These are phyloP conservation scores for Magnusiomyces suaveolens DNA, from an alignment of 1,139 yeast genomes.

Conservation along the genomic window DNA sequence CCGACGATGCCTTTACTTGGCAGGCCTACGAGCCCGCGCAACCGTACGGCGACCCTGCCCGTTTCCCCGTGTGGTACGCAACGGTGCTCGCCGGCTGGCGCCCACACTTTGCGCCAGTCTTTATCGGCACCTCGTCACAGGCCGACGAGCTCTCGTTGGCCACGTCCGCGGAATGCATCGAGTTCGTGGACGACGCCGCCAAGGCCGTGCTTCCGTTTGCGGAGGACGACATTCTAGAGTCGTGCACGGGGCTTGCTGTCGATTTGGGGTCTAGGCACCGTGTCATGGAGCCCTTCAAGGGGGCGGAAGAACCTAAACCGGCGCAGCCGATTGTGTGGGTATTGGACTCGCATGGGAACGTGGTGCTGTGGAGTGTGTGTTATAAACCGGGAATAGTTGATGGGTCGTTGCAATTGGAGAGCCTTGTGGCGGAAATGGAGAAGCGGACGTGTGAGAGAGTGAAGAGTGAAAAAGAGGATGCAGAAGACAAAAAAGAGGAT, in stretches of 20 bases:
- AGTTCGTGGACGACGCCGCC: slow-evolving; percentile 53
- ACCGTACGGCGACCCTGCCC: slow-evolving; percentile 42
- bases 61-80: slow-evolving; percentile 44
- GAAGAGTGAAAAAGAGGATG: too few species aligned
- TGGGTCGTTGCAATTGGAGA: too few species aligned
- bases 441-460: too few species aligned
- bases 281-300: slow-evolving; percentile 46
- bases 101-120: slow-evolving; percentile 27
- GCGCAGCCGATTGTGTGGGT: slow-evolving; percentile 56
- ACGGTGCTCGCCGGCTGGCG: slow-evolving; percentile 40
- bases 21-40: slow-evolving; percentile 45
- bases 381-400: slow-evolving; percentile 18
- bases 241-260: slow-evolving; percentile 57
- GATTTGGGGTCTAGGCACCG: slow-evolving; percentile 43
- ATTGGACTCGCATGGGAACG: slow-evolving; percentile 51
- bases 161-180: slow-evolving; percentile 30
- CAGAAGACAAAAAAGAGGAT: too few species aligned
- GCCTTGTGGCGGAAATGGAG: too few species aligned
- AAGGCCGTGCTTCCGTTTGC: slow-evolving; percentile 65
- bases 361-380: slow-evolving; percentile 58
- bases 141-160: slow-evolving; percentile 51
- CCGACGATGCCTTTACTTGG: slow-evolving; percentile 13
- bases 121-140: slow-evolving; percentile 47
- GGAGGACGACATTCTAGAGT: slow-evolving; percentile 39
- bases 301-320: slow-evolving; percentile 43